phyloP scores from a whole-genome alignment of 495 filamentous ascomycete species.

The Hypoxylon fragiforme region DNA sequence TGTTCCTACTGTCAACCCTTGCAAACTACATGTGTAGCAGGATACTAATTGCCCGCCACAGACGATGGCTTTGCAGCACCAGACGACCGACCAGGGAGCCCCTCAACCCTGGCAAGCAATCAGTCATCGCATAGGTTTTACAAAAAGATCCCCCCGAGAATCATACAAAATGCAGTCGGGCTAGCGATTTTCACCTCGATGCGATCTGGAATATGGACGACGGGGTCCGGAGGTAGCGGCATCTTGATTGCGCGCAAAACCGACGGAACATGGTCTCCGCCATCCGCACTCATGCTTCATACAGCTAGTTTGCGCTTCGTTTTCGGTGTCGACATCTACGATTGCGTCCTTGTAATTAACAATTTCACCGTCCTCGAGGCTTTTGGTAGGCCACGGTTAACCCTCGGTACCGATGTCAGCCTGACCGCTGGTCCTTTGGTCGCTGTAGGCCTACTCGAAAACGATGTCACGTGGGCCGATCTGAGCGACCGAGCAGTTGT shows the following conservation, averaged over 20 bases:
- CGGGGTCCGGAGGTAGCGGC: conserved; percentile 83
- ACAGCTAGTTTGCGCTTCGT: conserved; percentile 86
- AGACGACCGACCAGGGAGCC: conserved; percentile 40
- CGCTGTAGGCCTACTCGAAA: conserved; percentile 70
- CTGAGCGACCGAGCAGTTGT: conserved; percentile 72
- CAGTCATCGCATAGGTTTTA: conserved; percentile 54
- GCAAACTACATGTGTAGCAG: too few relatives aligned
- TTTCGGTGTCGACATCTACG: conserved; percentile 89
- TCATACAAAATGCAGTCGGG: conserved; percentile 83
- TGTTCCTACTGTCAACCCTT: conserved; percentile 21
- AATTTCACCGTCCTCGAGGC: conserved; percentile 76
- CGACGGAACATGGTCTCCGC: conserved; percentile 86
- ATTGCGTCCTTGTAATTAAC: conserved; percentile 90
- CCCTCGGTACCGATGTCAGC: conserved; percentile 76
- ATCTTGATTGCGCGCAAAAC: conserved; percentile 77
- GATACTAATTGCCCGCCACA: conserved; percentile 26
- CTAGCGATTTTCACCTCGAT: conserved; percentile 91
- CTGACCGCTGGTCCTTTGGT: conserved; percentile 81
- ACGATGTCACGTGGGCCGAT: conserved; percentile 66
- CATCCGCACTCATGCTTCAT: conserved; percentile 84
- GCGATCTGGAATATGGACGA: conserved; percentile 88
- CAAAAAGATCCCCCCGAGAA: conserved; percentile 81
- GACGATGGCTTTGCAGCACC: conserved; percentile 52
- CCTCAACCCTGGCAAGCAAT: conserved; percentile 36
- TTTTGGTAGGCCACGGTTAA: conserved; percentile 76